Base-by-base conservation (phyloP, 257 asterid species). In the Orobanche coerulescens region DNA sequence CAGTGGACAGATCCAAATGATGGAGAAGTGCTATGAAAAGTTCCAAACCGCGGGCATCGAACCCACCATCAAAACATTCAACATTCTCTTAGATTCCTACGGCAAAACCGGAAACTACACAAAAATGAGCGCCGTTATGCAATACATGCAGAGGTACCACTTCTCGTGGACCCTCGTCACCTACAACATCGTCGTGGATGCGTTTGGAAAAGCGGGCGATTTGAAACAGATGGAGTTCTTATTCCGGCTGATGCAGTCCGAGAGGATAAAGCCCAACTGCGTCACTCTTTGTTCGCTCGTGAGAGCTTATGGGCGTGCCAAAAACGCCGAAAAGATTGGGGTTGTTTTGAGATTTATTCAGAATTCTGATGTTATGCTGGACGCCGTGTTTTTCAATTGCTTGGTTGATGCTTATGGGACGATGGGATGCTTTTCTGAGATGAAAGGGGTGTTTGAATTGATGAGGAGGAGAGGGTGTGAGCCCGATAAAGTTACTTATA, bases 1-100 rank as follows among this genome's bases (percentile, higher is more conserved):
- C 67, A 88, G 93, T 3, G 96, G 91, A 13, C 98, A 88, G 61
- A 86, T 92, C 13, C 94, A 82, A 58, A 81, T 81, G 85, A 92
- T 92, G 98, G 96, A 92, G 66, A 81, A 79, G 47, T 88, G 98
- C 76, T 92, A 92, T 20, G 94, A 86, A 16, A 92, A 88, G 77
- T 92, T 88, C 58, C 96, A 82, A 25, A 70, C 73, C 30, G 77
- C 95, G 9, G 96, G 98, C 58, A 88, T 92, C 4, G 89, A 84
- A n/a, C 96, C 98, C 46, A 77, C 36, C 72, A 86, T 88, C 77
- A 81, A 81, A 77, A 88, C 95, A 7, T 92, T 92, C 84, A 92
- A 92, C 86, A 81, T 86, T 14, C 95, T 92, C 61, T 39, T 92
- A 19, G 96, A 88, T 59, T 77, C 98, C 43, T 92, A 88, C 6